phyloP scores from a whole-genome alignment of 2,329 filamentous ascomycete species.

The Aspergillus sp. region DNA sequence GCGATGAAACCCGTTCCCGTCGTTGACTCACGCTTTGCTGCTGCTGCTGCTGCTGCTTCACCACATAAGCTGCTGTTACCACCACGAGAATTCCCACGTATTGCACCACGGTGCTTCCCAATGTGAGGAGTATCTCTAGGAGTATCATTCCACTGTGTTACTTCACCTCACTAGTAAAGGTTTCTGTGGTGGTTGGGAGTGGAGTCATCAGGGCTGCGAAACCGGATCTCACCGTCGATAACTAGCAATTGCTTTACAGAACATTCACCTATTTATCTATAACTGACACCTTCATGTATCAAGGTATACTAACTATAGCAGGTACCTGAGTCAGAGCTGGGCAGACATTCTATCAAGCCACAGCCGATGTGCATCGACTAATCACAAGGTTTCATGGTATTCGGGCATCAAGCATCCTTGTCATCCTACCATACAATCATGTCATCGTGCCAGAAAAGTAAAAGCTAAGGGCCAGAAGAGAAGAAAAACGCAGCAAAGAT shows the following conservation, averaged over 20 bases:
- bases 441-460: constrained; percentile 2
- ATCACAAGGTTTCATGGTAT: constrained; percentile 4
- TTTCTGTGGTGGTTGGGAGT: no score
- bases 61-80: constrained; percentile 28
- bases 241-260: no score
- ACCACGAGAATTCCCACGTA: no score
- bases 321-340: constrained; percentile 1
- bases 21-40: constrained; percentile 31
- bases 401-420: constrained; percentile 7
- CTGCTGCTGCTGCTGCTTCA: no score
- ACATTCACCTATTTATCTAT: no score
- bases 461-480: not conserved
- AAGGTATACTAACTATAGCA: not conserved
- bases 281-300: no score
- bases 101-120: no score
- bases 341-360: not conserved
- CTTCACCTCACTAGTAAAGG: no score
- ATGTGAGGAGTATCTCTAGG: no score
- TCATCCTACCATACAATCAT: constrained; percentile 10
- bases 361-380: not conserved
- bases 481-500: not conserved
- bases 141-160: no score
- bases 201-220: no score
- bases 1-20: constrained; percentile 3
- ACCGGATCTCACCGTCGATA: no score